phyloP scores from a whole-genome alignment of 495 filamentous ascomycete genomes.

The Penicillium longicatenatum region DNA sequence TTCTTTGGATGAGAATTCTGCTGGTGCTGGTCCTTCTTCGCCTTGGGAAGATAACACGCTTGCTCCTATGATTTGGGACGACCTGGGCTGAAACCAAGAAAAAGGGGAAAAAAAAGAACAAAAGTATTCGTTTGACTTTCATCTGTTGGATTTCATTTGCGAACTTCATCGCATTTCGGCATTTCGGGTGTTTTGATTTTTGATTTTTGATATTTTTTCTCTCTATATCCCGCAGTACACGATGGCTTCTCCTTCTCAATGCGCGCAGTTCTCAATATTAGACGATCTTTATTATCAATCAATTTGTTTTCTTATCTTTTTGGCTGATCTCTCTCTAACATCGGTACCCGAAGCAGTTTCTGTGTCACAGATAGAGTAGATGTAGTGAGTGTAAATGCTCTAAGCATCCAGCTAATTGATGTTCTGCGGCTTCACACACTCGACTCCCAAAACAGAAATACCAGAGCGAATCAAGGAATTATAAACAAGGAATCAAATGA shows the following conservation, averaged over 20 bases:
- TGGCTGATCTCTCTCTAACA: background rate
- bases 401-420: background rate
- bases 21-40: constrained; percentile 19
- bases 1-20: constrained; percentile 35
- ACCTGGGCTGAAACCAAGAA: constrained; percentile 27
- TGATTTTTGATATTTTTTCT: constrained; percentile 4
- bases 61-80: constrained; percentile 49
- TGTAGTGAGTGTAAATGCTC: too few species aligned
- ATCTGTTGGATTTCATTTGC: background rate
- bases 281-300: background rate
- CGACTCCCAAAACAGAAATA: too few species aligned
- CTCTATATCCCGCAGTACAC: constrained; percentile 36
- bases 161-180: background rate
- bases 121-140: constrained; percentile 1
- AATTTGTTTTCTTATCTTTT: background rate
- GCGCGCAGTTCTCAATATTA: constrained; percentile 9
- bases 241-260: constrained; percentile 18
- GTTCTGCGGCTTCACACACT: background rate
- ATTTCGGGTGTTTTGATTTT: constrained; percentile 10
- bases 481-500: background rate
- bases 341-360: too few species aligned
- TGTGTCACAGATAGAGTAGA: too few species aligned
- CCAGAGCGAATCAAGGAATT: background rate
- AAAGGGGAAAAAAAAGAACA: background rate
- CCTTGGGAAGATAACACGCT: constrained; percentile 48